Percentiles rank a stretch among this genome's conserved stretches.
Conservation (phyloP, 169 alveolate species). For the Theileria annulata region DNA sequence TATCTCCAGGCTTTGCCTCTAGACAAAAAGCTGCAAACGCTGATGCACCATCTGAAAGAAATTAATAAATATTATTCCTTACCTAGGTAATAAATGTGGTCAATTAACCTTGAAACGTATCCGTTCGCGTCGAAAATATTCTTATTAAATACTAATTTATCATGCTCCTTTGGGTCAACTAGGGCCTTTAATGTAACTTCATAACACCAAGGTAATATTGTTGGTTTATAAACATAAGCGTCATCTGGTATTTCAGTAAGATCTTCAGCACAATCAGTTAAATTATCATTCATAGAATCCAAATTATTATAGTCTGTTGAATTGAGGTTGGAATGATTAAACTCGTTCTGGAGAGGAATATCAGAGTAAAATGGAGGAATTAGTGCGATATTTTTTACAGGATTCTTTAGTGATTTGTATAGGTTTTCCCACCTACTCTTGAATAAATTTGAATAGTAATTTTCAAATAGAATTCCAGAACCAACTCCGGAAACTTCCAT, state of each 20-base stretch:
- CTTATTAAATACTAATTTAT: conserved; percentile 3
- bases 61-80: neutral
- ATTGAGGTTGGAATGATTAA: too few relatives aligned
- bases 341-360: conserved; percentile 40
- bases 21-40: conserved; percentile 65
- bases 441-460: conserved; percentile 38
- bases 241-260: conserved; percentile 4
- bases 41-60: conserved; percentile 33
- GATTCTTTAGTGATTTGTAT: conserved; percentile 19
- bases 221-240: neutral
- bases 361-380: conserved; percentile 52
- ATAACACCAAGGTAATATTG: conserved; percentile 35
- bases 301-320: too few relatives aligned
- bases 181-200: neutral
- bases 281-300: neutral
- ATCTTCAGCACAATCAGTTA: neutral
- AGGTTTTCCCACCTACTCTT: conserved; percentile 44
- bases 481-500: neutral
- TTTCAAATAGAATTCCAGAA: conserved; percentile 27
- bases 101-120: conserved; percentile 7
- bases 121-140: conserved; percentile 22
- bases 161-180: neutral
- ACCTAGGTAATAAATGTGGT: conserved; percentile 15
- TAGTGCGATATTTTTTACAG: conserved; percentile 17
- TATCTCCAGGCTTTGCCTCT: conserved; percentile 59